These are phyloP conservation scores for Cyclotella cryptica DNA, from an alignment of 108 stramenopile genomes.

Conservation along the genomic window DNA sequence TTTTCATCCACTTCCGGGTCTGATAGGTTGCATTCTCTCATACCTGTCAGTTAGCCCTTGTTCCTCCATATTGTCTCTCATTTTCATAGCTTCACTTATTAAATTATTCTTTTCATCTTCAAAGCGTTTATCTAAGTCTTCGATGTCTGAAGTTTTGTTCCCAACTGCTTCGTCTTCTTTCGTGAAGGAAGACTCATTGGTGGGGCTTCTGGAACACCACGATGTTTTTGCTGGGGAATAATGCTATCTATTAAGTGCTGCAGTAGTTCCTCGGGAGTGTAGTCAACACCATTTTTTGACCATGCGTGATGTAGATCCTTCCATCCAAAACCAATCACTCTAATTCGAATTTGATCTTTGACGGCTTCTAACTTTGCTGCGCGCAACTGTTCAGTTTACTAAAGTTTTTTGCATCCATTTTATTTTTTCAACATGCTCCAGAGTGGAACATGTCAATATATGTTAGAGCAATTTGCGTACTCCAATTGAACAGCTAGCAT, in stretches of 20 bases:
- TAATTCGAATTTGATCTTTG: conserved; percentile 15
- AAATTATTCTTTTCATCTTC: background rate
- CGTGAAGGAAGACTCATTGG: conserved; percentile 1
- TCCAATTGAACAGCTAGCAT: background rate
- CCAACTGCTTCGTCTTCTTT: background rate
- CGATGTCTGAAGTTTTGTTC: background rate
- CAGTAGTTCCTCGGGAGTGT: background rate
- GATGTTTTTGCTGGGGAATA: background rate
- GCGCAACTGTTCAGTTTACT: background rate
- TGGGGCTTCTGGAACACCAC: background rate
- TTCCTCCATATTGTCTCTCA: conserved; percentile 2
- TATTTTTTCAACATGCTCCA: background rate
- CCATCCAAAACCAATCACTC: conserved; percentile 14
- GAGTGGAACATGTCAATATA: conserved; percentile 14
- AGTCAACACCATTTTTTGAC: conserved; percentile 8
- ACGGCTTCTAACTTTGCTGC: conserved; percentile 13
- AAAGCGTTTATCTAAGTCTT: background rate
- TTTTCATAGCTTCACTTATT: background rate
- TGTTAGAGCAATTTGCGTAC: conserved; percentile 6
- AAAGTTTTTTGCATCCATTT: background rate
- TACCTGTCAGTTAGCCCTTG: background rate
- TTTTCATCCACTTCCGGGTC: too few species aligned
- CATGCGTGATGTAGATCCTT: conserved; percentile 20
- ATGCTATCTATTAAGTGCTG: background rate
- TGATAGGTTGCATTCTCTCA: background rate